phyloP scores from a whole-genome alignment of 2,329 filamentous ascomycete species.

The Triangularia setosa region DNA sequence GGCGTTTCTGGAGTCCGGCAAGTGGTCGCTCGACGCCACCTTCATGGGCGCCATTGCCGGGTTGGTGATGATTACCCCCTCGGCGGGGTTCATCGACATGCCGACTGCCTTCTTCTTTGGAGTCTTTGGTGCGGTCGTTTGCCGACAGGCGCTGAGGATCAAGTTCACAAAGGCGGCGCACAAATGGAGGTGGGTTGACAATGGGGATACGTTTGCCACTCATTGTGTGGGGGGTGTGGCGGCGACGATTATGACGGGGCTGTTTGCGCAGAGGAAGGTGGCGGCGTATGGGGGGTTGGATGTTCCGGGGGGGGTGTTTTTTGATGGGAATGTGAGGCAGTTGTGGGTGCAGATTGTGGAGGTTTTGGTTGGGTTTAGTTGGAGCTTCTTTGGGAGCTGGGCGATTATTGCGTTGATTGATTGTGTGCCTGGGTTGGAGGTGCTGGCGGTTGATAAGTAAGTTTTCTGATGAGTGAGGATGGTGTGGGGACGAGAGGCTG shows the following conservation, averaged over 20 bases:
- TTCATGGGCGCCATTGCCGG: slow-evolving; percentile 52
- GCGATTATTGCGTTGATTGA: slow-evolving; percentile 48
- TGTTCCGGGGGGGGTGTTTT: slow-evolving; percentile 48
- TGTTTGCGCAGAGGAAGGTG: slow-evolving; percentile 48
- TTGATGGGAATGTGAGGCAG: slow-evolving; percentile 49
- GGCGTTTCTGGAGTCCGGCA: slow-evolving; percentile 36
- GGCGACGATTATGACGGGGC: slow-evolving; percentile 47
- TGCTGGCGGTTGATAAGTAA: slow-evolving; percentile 49
- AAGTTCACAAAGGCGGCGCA: slow-evolving; percentile 48
- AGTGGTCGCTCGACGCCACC: slow-evolving; percentile 46
- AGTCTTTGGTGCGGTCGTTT: slow-evolving; percentile 42
- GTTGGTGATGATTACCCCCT: slow-evolving; percentile 49
- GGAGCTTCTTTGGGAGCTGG: slow-evolving; percentile 48
- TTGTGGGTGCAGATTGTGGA: slow-evolving; percentile 49
- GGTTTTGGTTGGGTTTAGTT: slow-evolving; percentile 46
- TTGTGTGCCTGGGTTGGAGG: slow-evolving; percentile 49
- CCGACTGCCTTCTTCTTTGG: slow-evolving; percentile 47
- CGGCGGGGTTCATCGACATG: slow-evolving; percentile 44
- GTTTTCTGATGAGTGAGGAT: slow-evolving; percentile 18
- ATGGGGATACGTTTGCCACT: slow-evolving; percentile 53
- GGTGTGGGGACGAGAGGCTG: too few relatives aligned
- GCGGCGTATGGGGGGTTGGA: slow-evolving; percentile 48
- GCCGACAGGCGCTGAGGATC: slow-evolving; percentile 48
- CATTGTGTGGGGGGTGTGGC: slow-evolving; percentile 50
- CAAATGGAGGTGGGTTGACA: slow-evolving; percentile 49